phyloP scores from a whole-genome alignment of 2,329 filamentous ascomycete genomes.

The Penicillium sp. region DNA sequence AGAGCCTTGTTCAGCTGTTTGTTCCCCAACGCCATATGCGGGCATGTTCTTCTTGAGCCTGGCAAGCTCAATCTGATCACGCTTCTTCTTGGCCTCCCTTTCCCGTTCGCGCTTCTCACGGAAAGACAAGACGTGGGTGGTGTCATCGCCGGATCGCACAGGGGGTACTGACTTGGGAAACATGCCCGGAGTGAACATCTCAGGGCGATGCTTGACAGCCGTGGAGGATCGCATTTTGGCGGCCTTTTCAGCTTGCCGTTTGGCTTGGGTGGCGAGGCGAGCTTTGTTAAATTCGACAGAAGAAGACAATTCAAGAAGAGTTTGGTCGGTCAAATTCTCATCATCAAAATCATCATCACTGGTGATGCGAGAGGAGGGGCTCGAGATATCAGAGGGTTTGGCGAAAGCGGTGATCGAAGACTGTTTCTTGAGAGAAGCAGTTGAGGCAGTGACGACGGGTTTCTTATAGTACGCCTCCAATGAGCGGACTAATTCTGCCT shows the following conservation, averaged over 20 bases:
- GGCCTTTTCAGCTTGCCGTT: slow-evolving; percentile 25
- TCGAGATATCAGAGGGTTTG: slow-evolving; percentile 34
- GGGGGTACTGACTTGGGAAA: slow-evolving; percentile 21
- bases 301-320: slow-evolving; percentile 39
- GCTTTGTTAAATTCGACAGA: slow-evolving; percentile 44
- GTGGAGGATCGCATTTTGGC: slow-evolving; percentile 17
- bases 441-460: slow-evolving; percentile 41
- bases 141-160: slow-evolving; percentile 28
- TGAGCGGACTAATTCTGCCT: slow-evolving; percentile 70
- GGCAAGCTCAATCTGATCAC: slow-evolving; percentile 70
- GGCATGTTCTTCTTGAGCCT: slow-evolving; percentile 58
- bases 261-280: slow-evolving; percentile 30
- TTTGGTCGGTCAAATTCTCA: slow-evolving; percentile 36
- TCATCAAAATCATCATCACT: slow-evolving; percentile 43
- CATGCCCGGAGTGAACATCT: slow-evolving; percentile 20
- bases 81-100: slow-evolving; percentile 68
- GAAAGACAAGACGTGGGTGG: slow-evolving; percentile 54
- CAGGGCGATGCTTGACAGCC: slow-evolving; percentile 16
- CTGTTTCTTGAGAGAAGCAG: slow-evolving; percentile 44
- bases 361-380: slow-evolving; percentile 30
- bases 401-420: slow-evolving; percentile 41
- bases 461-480: slow-evolving; percentile 53
- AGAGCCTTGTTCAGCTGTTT: slow-evolving; percentile 73
- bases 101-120: slow-evolving; percentile 72
- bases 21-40: slow-evolving; percentile 49